Base-by-base conservation (phyloP, 108 stramenopile species). In the Pseudonitzschia multiseries region DNA sequence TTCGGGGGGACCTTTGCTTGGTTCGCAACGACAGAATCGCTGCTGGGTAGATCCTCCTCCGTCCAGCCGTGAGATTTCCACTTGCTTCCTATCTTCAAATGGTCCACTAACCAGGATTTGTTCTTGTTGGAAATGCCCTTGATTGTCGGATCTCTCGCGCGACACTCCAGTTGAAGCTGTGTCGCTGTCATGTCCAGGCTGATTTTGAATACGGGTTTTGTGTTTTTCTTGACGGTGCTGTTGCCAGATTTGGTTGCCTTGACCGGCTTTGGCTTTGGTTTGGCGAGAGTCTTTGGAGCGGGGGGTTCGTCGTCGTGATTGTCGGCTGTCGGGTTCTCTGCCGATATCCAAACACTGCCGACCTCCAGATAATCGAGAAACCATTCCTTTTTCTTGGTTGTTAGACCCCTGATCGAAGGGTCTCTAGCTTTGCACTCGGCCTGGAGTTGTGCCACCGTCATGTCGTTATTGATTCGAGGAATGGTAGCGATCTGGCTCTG, bases 41-140 rank as follows among this genome's bases (percentile, higher is more conserved):
- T 14, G 13, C 18, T 48, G 14, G 14, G 46, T 48, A 48, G 46
- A 18, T 48, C 46, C 46, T 48, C 18, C 46, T 48, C 46, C 12
- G 14, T 48, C 46, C 46, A 48, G 18, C 46, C 46, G 1, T 10
- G 46, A 2, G 46, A 48, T 14, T 18, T 48, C 46, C 46, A 48
- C 46, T 56, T 56, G 54, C 54, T 56, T 56, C 54, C 54, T 2
- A 56, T 20, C 10, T 46, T 29, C 72, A 73, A 32, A 46, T 73
- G 72, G 13, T 73, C 72, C 64, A 65, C 31, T 3, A 73, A 41
- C 72, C 72, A 73, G 27, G n/a, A 21, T 40, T 73, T 73, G 52
- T 56, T 73, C 52, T 73, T 73, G 31, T 48, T 48, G 17, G 64
- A 53, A 18, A 46, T 8, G 42, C 71, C 46, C 44, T 36, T 72